Percentiles rank a stretch among this genome's conserved stretches.
Evolutionary conservation across 768 basidiomycete genomes (phyloP).

Genomic region (Auricularia heimuer): DNA sequence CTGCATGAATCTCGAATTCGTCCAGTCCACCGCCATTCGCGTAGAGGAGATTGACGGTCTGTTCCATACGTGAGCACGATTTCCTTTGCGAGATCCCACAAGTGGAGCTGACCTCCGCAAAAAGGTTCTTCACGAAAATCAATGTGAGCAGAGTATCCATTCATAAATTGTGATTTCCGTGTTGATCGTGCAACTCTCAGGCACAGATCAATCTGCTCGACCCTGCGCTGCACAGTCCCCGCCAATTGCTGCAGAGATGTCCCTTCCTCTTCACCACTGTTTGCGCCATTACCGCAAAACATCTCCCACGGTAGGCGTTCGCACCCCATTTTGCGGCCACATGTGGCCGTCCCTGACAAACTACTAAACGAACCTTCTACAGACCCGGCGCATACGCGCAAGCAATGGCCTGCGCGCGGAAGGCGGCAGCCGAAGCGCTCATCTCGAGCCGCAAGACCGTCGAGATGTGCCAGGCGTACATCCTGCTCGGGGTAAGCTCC

Average conservation of each 20-base stretch:
- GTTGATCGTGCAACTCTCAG: constrained; percentile 44
- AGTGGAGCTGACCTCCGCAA: not conserved
- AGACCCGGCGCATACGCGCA: constrained; percentile 80
- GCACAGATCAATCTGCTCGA: constrained; percentile 41
- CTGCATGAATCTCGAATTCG: not conserved
- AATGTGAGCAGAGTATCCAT: not conserved
- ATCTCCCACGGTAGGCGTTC: constrained; percentile 29
- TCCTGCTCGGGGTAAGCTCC: constrained; percentile 58
- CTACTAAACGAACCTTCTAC: not conserved
- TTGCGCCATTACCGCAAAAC: constrained; percentile 79
- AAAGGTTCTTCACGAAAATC: not conserved
- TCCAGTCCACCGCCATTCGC: not conserved
- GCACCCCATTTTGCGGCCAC: not conserved
- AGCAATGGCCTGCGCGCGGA: constrained; percentile 83
- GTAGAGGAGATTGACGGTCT: not conserved
- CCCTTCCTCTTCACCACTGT: constrained; percentile 82
- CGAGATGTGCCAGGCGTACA: constrained; percentile 85
- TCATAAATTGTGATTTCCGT: constrained; percentile 17
- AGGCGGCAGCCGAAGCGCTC: constrained; percentile 69
- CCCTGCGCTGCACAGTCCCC: constrained; percentile 71
- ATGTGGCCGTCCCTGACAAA: not conserved
- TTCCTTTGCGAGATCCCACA: too few species aligned
- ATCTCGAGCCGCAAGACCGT: constrained; percentile 42
- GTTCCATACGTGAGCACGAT: not conserved
- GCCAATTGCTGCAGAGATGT: constrained; percentile 68